Evolutionary conservation across 2,329 filamentous ascomycete genomes (phyloP).

Genomic region (Botrytis paeoniae): DNA sequence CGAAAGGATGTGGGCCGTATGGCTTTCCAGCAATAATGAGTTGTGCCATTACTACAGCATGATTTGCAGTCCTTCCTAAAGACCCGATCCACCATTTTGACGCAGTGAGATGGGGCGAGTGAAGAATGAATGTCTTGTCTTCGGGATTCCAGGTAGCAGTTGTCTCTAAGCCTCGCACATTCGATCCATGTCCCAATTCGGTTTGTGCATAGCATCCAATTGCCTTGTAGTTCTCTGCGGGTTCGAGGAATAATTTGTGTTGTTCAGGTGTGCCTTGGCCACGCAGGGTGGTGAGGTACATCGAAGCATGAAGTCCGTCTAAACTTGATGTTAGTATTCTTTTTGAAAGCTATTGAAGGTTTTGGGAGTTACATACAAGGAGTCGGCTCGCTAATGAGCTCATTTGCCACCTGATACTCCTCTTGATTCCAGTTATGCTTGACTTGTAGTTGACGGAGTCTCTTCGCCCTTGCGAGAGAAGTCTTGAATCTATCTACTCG

Average conservation of each 20-base stretch:
- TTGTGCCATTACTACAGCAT: constrained; percentile 78
- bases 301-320: neutral
- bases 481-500: constrained; percentile 66
- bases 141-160: constrained; percentile 63
- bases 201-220: constrained; percentile 82
- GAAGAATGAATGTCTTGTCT: constrained; percentile 71
- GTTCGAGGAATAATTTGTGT: constrained; percentile 68
- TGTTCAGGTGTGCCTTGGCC: constrained; percentile 73
- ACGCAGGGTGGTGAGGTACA: constrained; percentile 54
- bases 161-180: constrained; percentile 58
- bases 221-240: constrained; percentile 65
- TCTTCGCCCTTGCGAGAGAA: constrained; percentile 68
- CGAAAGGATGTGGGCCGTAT: constrained; percentile 73
- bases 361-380: constrained; percentile 45
- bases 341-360: neutral
- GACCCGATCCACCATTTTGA: constrained; percentile 87
- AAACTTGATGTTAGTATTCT: constrained; percentile 37
- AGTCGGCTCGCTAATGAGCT: constrained; percentile 69
- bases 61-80: constrained; percentile 70
- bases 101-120: constrained; percentile 70
- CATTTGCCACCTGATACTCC: constrained; percentile 62
- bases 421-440: constrained; percentile 65
- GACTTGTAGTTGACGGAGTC: constrained; percentile 61
- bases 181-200: constrained; percentile 75
- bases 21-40: constrained; percentile 65